A percentile compares a stretch with the other conserved stretches of the same genome.
phyloP scores from a whole-genome alignment of 2,329 filamentous ascomycete species.

The Ophiocordyceps australis region DNA sequence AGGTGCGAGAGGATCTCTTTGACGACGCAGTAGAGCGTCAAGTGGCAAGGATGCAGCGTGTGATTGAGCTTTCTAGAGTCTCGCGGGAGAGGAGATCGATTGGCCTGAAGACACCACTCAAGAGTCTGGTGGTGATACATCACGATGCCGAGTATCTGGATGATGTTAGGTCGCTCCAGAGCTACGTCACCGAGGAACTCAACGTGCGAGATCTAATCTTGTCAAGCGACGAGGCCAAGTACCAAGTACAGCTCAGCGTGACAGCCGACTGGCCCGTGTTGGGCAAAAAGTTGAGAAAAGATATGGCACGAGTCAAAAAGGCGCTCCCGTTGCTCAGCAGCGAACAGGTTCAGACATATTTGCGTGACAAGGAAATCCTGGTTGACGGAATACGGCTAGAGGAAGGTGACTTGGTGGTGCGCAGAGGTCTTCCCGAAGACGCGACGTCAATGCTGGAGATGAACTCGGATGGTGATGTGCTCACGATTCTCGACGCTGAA shows the following conservation, averaged over 20 bases:
- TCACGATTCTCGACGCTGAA: conserved; percentile 75
- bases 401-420: conserved; percentile 62
- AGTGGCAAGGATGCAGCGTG: conserved; percentile 81
- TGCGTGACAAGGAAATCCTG: conserved; percentile 52
- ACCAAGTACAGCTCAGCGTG: conserved; percentile 83
- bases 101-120: conserved; percentile 78
- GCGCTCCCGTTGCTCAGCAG: conserved; percentile 64
- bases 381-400: conserved; percentile 77
- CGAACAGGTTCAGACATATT: conserved; percentile 64
- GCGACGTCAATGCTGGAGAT: conserved; percentile 59
- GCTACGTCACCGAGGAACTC: conserved; percentile 82
- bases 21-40: conserved; percentile 72
- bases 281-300: conserved; percentile 95
- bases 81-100: conserved; percentile 73
- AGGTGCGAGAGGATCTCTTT: conserved; percentile 76
- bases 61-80: conserved; percentile 79
- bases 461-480: conserved; percentile 75
- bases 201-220: conserved; percentile 77
- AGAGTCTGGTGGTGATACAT: conserved; percentile 79
- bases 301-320: conserved; percentile 80
- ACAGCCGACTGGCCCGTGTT: conserved; percentile 84
- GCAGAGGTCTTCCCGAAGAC: conserved; percentile 59
- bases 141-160: conserved; percentile 66
- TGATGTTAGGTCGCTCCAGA: conserved; percentile 68
- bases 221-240: conserved; percentile 72